Percentiles rank a stretch among this genome's conserved stretches.
Conservation (phyloP, 2,329 filamentous ascomycete species). For the Phyllosticta citribraziliensis region DNA sequence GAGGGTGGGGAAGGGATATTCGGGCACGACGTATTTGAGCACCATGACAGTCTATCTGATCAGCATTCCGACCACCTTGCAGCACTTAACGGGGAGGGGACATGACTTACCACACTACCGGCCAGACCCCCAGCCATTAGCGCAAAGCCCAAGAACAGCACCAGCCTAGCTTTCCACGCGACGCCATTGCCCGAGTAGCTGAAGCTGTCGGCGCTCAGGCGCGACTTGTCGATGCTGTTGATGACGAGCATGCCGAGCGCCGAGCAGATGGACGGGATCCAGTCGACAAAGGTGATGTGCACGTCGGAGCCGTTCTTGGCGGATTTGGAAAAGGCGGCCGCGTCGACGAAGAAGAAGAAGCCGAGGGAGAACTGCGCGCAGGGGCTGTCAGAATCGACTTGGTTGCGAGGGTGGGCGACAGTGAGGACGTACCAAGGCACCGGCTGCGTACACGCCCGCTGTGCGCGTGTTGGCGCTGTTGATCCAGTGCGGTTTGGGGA, state of each 20-base stretch:
- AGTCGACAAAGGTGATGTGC: conserved; percentile 61
- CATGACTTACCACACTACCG: conserved; percentile 46
- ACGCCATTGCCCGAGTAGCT: conserved; percentile 56
- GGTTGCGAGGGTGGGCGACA: conserved; percentile 1
- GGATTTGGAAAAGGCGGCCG: conserved; percentile 54
- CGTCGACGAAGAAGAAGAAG: conserved; percentile 61
- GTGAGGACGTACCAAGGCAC: conserved; percentile 51
- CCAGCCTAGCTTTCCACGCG: conserved; percentile 60
- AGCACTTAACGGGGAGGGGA: too few relatives aligned
- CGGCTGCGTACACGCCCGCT: conserved; percentile 56
- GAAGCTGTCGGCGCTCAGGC: conserved; percentile 54
- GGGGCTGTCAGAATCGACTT: not conserved
- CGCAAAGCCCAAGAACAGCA: conserved; percentile 61
- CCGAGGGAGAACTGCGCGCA: conserved; percentile 53
- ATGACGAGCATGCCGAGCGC: conserved; percentile 62
- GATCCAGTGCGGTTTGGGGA: conserved; percentile 56
- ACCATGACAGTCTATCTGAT: conserved; percentile 48
- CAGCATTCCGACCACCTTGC: not conserved
- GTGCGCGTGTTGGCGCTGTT: conserved; percentile 55
- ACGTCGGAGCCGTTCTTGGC: conserved; percentile 50
- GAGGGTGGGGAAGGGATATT: conserved; percentile 50
- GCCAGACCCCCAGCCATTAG: conserved; percentile 58
- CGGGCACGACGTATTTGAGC: conserved; percentile 54
- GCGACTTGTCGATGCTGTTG: conserved; percentile 61
- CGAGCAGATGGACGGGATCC: conserved; percentile 62